These are phyloP conservation scores for Aureobasidium sp. DNA, from an alignment of 2,329 filamentous ascomycete species.

Conservation along the genomic window DNA sequence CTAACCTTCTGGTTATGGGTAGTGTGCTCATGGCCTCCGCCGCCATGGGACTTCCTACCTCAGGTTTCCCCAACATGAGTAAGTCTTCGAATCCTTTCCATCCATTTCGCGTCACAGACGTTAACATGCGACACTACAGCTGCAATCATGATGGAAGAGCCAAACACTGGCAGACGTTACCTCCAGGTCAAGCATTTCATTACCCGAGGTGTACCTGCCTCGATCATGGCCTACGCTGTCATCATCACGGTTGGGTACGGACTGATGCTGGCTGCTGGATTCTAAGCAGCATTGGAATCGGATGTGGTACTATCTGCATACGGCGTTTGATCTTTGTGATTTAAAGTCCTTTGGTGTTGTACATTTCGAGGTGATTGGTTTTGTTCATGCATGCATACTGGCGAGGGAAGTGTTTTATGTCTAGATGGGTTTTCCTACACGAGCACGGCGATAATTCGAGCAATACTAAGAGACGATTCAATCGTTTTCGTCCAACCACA, in stretches of 20 bases:
- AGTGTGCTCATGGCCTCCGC: slow-evolving; percentile 93
- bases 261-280: slow-evolving; percentile 66
- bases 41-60: slow-evolving; percentile 94
- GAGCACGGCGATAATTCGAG: neutral
- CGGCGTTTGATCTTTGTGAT: neutral
- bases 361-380: neutral
- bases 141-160: slow-evolving; percentile 98
- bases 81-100: slow-evolving; percentile 38
- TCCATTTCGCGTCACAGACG: neutral
- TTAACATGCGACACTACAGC: slow-evolving; percentile 43
- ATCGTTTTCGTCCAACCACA: neutral
- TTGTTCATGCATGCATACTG: neutral
- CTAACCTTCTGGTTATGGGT: slow-evolving; percentile 91
- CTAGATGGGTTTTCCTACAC: neutral
- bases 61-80: slow-evolving; percentile 99
- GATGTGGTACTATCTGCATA: neutral
- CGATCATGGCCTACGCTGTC: slow-evolving; percentile 69
- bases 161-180: slow-evolving; percentile 81
- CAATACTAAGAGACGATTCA: neutral
- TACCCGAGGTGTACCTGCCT: slow-evolving; percentile 81
- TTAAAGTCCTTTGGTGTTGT: neutral
- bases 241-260: slow-evolving; percentile 86
- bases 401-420: neutral
- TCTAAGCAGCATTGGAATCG: neutral
- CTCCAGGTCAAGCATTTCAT: slow-evolving; percentile 90